Evolutionary conservation across 164 flowering plant genomes (phyloP), one percentile per base, ranked within the genome.

Genomic region (Vitis rotundifolia): DNA sequence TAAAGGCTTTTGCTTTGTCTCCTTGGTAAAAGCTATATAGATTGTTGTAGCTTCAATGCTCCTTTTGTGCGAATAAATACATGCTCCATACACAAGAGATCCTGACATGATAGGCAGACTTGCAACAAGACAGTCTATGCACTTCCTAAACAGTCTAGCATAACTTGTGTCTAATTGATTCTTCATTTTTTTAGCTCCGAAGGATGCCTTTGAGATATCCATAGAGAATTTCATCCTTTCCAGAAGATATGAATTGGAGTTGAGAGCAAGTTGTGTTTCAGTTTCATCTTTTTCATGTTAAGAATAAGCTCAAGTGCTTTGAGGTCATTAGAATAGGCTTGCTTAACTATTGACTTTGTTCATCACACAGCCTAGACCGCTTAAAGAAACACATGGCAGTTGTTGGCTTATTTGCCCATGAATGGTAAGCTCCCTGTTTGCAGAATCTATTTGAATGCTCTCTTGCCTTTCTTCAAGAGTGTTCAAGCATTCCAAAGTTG

Each of bases 101-200:
- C 72, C 67, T 28, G 84, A 76, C 95, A 91, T 95, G 71, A 89
- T 76, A 48, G 91, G 47, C 73, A 95, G 68, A 60, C 98, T 93
- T 52, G 90, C 88, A 64, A 93, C 90, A 49, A 95, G 93, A 75
- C 89, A 89, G 69, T 95, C 99, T 3, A 86, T 73, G 71, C 94
- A 87, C 59, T 69, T 85, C 72, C 64, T 89, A 11, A 83, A 85
- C 61, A 93, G 80, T 69, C 93, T 97, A 2, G 82, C 83, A 69
- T 87, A 83, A 76, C 86, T 89, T 0, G 77, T 68, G 49, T 93
- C 97, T 65, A 93, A 56, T 76, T 93, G 87, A 59, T 53, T 89
- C 72, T 91, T 91, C 64, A 89, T 85, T 67, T 88, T 93, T 59
- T 91, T 94, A 49, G 83, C 83, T 77, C 80, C 88, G 70, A 92